Evolutionary conservation across 1,284 basidiomycete genomes (phyloP), one percentile per base, ranked within the genome.

Genomic region (Afroboletus lepidellus): DNA sequence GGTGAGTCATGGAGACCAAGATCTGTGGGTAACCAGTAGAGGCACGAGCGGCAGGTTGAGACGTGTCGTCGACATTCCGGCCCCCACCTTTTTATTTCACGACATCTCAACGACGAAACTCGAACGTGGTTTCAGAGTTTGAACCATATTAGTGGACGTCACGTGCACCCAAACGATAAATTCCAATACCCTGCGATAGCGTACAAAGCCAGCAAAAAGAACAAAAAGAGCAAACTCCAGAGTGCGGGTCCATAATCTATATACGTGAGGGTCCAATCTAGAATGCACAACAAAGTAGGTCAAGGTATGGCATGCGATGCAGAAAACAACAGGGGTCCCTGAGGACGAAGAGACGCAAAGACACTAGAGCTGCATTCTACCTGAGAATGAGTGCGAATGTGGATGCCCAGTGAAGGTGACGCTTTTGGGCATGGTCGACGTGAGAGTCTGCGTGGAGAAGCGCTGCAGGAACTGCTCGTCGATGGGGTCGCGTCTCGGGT

Each of bases 401-500:
- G 61, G 45, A 44, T 60, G 55, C 3, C 24, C 50, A 5, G 50
- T 25, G n/a, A 47, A n/a, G 11, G 54, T 16, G 11, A 9, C 21
- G 7, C 53, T 54, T 33, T 67, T 69, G 43, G 62, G 55, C 23
- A 55, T 39, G 16, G 60, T 51, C 38, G 56, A 60, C 8, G 62
- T 44, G 37, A 68, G 53, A 0, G 65, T 50, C 21, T 65, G 66
- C 4, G 64, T 66, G 20, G 67, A 68, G 48, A 85, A 81, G 25
- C 78, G 78, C 56, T 79, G 78, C 37, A 85, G 64, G 46, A 83
- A 69, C 56, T 79, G 77, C 56, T 83, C 79, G 59, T 85, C 83
- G 6, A 73, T 72, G 41, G 83, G 83, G 56, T 85, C 76, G 33
- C 83, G 76, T 56, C 76, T 71, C 27, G 76, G 75, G 33, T 71